Evolutionary conservation across 208 protist genomes (phyloP).

Genomic region (Sergeia podlipaevii): DNA sequence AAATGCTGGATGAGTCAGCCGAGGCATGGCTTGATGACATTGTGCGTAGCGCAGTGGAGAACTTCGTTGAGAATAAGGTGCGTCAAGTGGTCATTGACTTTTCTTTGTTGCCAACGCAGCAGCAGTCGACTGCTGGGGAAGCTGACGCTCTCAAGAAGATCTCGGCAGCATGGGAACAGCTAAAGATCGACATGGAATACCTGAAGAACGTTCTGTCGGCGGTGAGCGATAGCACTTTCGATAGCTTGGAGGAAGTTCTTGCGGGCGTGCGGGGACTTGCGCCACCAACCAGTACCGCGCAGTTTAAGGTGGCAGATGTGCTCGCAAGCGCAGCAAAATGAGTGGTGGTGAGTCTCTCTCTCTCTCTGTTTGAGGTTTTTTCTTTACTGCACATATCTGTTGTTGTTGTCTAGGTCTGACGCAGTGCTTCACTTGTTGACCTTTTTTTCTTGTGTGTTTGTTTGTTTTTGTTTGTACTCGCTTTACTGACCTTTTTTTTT

Average conservation of each 20-base stretch:
- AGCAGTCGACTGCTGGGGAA: neutral
- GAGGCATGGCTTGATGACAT: constrained; percentile 62
- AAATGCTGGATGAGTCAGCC: constrained; percentile 53
- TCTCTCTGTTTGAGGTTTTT: neutral
- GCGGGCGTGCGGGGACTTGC: constrained; percentile 28
- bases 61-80: constrained; percentile 59
- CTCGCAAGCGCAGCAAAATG: neutral
- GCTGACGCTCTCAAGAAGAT: constrained; percentile 8
- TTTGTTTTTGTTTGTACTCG: no score
- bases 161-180: constrained; percentile 48
- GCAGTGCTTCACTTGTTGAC: no score
- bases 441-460: no score
- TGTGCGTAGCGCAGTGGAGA: constrained; percentile 36
- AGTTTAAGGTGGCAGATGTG: neutral
- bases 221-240: constrained; percentile 69
- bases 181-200: constrained; percentile 67
- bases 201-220: constrained; percentile 68
- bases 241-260: constrained; percentile 36
- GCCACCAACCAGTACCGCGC: constrained; percentile 6
- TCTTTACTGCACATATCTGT: no score
- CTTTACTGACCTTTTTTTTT: neutral
- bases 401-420: no score
- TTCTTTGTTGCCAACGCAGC: neutral
- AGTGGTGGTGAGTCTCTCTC: neutral
- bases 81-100: constrained; percentile 36